Evolutionary conservation across 208 protist genomes (phyloP), one percentile per base, ranked within the genome.

Genomic region (Trypanosoma congolense): DNA sequence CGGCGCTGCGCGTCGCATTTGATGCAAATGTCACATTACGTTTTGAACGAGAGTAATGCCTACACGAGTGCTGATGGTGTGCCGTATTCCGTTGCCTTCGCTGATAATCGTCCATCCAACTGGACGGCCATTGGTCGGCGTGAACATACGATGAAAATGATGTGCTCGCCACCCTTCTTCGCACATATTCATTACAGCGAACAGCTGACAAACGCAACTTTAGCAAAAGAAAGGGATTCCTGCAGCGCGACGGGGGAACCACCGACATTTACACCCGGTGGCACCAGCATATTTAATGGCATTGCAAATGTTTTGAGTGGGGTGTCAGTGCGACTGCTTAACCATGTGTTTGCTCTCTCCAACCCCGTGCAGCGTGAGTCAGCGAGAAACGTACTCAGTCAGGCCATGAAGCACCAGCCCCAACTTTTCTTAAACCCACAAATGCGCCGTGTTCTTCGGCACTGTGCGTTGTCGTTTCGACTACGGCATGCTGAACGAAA

Each of bases 41-140:
- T 92, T 2, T 26, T 87, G 21, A 53, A 74, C 48, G 86, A 85
- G 61, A 65, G 71, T 19, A 86, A 80, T 53, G 87, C 84, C 48
- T 95, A 95, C 73, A 77, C 79, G n/a, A 90, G 87, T 48, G 74
- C 69, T 6, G 79, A 84, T 22, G 87, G 87, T 28, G 73, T 91
- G 14, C 82, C 83, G n/a, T 95, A 92, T 55, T 73, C 83, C 25
- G 87, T 95, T 16, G 67, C 80, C 31, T 87, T 89, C 60, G 80
- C 83, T 1, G 73, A 90, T 65, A 58, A 76, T 38, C 73, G 78
- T 38, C 64, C 74, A 48, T 71, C 70, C 29, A 80, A 75, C 47
- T 79, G 72, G 65, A 73, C 80, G 6, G 72, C 72, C 1, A 70
- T 90, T n/a, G 74, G 74, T 0, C 65, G 75, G 10, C 72, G 69